Percentiles rank a stretch among this genome's conserved stretches.
Conservation (phyloP, 2,329 filamentous ascomycete species). For the Ceratocystis ficicola region DNA sequence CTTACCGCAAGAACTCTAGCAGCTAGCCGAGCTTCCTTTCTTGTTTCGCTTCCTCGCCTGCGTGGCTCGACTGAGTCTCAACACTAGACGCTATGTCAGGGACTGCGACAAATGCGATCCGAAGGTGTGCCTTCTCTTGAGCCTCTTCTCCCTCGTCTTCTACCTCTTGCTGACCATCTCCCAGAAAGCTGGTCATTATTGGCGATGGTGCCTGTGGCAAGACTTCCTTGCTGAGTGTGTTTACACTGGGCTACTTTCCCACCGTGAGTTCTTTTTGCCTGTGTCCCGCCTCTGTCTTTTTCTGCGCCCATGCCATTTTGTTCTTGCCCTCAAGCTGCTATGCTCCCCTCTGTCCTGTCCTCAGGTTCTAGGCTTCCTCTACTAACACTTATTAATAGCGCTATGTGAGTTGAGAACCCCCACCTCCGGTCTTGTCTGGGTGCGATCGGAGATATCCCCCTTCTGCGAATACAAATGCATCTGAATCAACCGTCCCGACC, state of each 20-base stretch:
- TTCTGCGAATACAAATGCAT: background rate
- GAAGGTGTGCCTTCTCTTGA: slow-evolving; percentile 14
- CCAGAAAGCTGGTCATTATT: slow-evolving; percentile 93
- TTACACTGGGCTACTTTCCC: slow-evolving; percentile 94
- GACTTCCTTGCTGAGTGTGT: slow-evolving; percentile 92
- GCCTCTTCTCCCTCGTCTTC: background rate
- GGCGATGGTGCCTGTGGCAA: slow-evolving; percentile 97
- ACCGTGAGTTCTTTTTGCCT: slow-evolving; percentile 52
- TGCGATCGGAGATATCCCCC: background rate
- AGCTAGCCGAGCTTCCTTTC: background rate
- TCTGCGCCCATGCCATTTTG: slow-evolving; percentile 22
- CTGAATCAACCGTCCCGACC: background rate
- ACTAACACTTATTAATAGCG: slow-evolving; percentile 33
- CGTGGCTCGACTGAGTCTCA: background rate
- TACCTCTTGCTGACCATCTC: background rate
- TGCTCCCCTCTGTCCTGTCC: too few relatives aligned
- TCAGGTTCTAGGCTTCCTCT: background rate
- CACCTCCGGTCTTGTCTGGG: background rate
- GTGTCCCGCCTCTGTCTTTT: slow-evolving; percentile 7
- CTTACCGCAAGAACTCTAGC: too few relatives aligned
- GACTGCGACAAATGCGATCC: slow-evolving; percentile 19
- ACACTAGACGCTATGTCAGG: slow-evolving; percentile 18
- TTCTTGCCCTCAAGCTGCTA: slow-evolving; percentile 24
- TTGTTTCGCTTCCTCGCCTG: too few relatives aligned
- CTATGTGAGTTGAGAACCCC: slow-evolving; percentile 38